phyloP scores from a whole-genome alignment of 169 alveolate genomes.

The Sarcocystis neurona region DNA sequence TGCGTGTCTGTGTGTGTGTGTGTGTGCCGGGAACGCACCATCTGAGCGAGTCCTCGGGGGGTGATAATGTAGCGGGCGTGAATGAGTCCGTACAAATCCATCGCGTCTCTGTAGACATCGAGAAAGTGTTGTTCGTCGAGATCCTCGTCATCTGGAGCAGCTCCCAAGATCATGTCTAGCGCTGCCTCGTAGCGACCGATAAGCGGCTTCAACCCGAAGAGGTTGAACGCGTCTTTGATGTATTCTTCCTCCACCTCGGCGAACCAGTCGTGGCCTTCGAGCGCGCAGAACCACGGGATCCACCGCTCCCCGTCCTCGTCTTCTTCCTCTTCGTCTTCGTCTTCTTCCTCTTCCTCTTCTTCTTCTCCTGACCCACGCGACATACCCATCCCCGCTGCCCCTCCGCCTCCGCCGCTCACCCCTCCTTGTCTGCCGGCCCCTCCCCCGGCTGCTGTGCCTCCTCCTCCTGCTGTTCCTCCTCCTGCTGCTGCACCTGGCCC shows the following conservation, averaged over 20 bases:
- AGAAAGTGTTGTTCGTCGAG: slow-evolving; percentile 62
- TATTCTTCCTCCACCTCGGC: slow-evolving; percentile 93
- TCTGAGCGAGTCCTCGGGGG: slow-evolving; percentile 87
- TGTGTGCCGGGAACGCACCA: slow-evolving; percentile 66
- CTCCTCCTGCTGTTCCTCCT: not conserved
- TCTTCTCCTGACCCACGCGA: not conserved
- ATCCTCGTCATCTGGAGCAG: slow-evolving; percentile 66
- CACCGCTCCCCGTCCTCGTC: slow-evolving; percentile 70
- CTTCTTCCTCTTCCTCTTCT: slow-evolving; percentile 42
- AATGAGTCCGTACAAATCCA: slow-evolving; percentile 91
- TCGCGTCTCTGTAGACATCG: slow-evolving; percentile 82
- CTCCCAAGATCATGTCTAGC: slow-evolving; percentile 86
- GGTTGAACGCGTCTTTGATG: slow-evolving; percentile 91
- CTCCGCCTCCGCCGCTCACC: not conserved
- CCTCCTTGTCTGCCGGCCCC: no score
- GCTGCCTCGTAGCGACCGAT: slow-evolving; percentile 86
- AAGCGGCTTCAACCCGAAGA: slow-evolving; percentile 83
- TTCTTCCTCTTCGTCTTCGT: slow-evolving; percentile 56
- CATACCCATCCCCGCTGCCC: not conserved
- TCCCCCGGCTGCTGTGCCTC: not conserved
- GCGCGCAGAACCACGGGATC: slow-evolving; percentile 95
- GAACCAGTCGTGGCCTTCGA: slow-evolving; percentile 91
- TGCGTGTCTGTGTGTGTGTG: not conserved
- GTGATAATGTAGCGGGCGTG: slow-evolving; percentile 94
- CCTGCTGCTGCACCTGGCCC: not conserved